These are phyloP conservation scores for Ricinus communis DNA, from an alignment of 345 rosid genomes.

Conservation along the genomic window DNA sequence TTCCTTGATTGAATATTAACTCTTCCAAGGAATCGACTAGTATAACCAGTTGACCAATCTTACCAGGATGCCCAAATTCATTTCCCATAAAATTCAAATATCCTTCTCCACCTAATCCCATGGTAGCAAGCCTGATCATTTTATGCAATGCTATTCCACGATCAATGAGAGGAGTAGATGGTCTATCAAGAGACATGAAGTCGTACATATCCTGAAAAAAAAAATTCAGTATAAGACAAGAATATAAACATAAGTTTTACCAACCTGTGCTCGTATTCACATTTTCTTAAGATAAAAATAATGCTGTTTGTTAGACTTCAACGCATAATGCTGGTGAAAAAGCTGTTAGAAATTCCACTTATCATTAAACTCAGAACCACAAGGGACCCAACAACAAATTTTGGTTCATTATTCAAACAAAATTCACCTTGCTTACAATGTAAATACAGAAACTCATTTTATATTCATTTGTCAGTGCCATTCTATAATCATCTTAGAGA, in stretches of 20 bases:
- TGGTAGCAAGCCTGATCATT: constrained; percentile 90
- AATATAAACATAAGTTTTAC: neutral
- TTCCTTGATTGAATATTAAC: constrained; percentile 1
- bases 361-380: neutral
- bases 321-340: neutral
- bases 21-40: constrained; percentile 5
- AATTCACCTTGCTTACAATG: neutral
- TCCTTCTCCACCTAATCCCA: constrained; percentile 98
- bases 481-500: neutral
- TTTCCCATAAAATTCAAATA: constrained; percentile 98
- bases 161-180: constrained; percentile 75
- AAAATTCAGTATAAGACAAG: constrained; percentile 13
- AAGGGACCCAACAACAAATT: neutral
- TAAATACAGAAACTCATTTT: neutral
- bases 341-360: neutral
- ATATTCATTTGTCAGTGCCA: neutral
- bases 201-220: constrained; percentile 89
- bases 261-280: neutral
- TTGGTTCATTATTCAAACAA: neutral
- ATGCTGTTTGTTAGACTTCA: neutral
- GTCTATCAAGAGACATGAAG: constrained; percentile 85
- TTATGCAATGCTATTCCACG: constrained; percentile 97
- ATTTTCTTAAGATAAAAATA: neutral
- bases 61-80: constrained; percentile 99
- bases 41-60: constrained; percentile 11